Evolutionary conservation across 352 stramenopile genomes (phyloP), one percentile per base, ranked within the genome.

Genomic region (Elongisporangium undulatum): DNA sequence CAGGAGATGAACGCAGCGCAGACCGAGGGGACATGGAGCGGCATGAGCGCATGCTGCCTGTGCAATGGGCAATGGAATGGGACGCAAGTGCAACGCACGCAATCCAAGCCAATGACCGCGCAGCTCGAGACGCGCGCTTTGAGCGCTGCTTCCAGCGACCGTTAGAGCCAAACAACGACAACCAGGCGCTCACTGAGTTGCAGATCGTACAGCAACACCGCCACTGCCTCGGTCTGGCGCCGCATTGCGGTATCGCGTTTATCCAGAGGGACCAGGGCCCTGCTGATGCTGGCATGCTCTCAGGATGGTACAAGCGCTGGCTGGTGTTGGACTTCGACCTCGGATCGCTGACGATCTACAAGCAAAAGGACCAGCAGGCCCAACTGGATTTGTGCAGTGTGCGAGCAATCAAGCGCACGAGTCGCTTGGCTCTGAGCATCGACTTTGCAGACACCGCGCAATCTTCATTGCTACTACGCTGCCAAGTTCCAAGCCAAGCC

Each of bases 401-500:
- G 29, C 8, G 29, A 9, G 29, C 5, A 9, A 41, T 41, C 29
- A 41, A 41, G 29, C 29, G 29, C 29, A 41, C 29, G 29, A 41
- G 29, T 41, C 29, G 29, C 5, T 41, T 41, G 29, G 29, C 8
- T 15, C 29, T 41, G 29, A 41, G 5, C 29, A 41, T 41, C 29
- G 29, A 41, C 4, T 41, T 41, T 9, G 13, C 8, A 41, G 9
- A 41, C 29, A 9, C 29, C 2, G 29, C 48, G 41, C 59, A 54
- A 58, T 19, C n/a, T 17, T 21, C 29, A 45, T 20, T 50, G 26
- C 16, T 26, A 16, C 29, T 57, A 0, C 45, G 24, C 48, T 56
- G 29, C 55, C 55, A 56, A 62, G 49, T 23, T 57, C 49, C 49
- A 49, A 41, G 29, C 29, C 29, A 41, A 15, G 9, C 29, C 13